These are phyloP conservation scores for Blastomyces parvus DNA, from an alignment of 2,329 filamentous ascomycete species.

Conservation along the genomic window DNA sequence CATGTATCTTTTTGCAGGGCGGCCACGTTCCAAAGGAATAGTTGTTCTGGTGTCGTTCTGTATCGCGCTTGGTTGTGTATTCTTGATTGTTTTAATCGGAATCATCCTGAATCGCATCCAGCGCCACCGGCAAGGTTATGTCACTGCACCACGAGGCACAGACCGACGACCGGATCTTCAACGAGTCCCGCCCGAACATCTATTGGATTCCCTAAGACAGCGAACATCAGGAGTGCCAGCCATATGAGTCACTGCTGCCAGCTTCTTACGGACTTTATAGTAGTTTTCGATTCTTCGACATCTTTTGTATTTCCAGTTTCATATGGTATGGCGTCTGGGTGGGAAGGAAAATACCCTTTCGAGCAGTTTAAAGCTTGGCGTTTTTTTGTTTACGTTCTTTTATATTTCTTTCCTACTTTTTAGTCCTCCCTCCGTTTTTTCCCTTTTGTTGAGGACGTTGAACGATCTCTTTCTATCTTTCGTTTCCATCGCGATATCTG, in stretches of 20 bases:
- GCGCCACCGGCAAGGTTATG: slow-evolving; percentile 39
- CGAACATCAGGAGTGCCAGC: slow-evolving; percentile 28
- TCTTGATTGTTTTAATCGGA: slow-evolving; percentile 39
- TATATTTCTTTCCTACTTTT: neutral
- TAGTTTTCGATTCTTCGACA: neutral
- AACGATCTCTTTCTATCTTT: neutral
- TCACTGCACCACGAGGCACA: slow-evolving; percentile 37
- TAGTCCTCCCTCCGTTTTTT: neutral
- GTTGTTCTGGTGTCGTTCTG: slow-evolving; percentile 40
- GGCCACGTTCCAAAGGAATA: slow-evolving; percentile 37
- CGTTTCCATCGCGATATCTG: neutral
- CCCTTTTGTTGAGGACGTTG: neutral
- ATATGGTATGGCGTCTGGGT: slow-evolving; percentile 3
- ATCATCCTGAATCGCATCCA: slow-evolving; percentile 41
- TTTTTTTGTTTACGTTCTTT: neutral
- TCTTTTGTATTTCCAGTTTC: slow-evolving; percentile 3
- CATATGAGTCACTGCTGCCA: slow-evolving; percentile 20
- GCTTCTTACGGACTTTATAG: neutral
- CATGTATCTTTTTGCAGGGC: slow-evolving; percentile 19
- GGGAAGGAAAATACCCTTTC: slow-evolving; percentile 14
- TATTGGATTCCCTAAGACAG: slow-evolving; percentile 34
- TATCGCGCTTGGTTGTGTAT: slow-evolving; percentile 39
- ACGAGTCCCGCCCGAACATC: slow-evolving; percentile 39
- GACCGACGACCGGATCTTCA: slow-evolving; percentile 40
- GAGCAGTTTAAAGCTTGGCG: slow-evolving; percentile 3